Evolutionary conservation across 352 stramenopile species (phyloP), one percentile per base, ranked within the genome.

Genomic region (Peronospora destructor): DNA sequence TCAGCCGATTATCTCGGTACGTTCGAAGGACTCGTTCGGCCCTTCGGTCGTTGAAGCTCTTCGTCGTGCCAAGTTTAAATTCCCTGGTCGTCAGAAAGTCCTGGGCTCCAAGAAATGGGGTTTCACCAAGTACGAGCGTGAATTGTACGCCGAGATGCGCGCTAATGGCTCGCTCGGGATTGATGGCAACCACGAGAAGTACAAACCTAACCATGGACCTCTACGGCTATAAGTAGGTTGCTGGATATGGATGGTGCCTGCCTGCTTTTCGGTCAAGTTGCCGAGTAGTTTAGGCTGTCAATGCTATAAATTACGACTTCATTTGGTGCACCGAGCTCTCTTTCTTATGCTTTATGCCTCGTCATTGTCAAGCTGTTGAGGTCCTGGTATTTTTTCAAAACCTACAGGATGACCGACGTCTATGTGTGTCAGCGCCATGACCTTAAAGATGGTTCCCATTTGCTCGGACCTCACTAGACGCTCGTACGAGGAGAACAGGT

Each of bases 1-100:
- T 59, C 96, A 99, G 84, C 87, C 97, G 45, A 92, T 99, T 66
- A 95, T 99, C 49, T 97, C 80, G 56, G 94, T 99, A 39, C 87
- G 97, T 56, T 91, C 85, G 54, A 98, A 98, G 83, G 96, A 99
- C 76, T 74, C 79, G 41, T 90, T 96, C 61, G 85, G 91, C 55
- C 67, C 83, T 5, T 83, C 94, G 46, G 94, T 97, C 54, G 90
- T 99, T 37, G 95, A 99, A 75, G 96, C 96, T 19, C 91, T 99
- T 61, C 94, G 96, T 83, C 94, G 97, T 80, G 96, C 96, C 66
- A 99, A 99, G 86, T 99, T 99, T 79, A 99, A 99, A 90, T 99
- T 99, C 77, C 95, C 97, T 30, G 97, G 97, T 68, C 87, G 96
- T 64, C 97, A 99, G 87, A 99, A 99, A 91, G 98, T 99, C 66